Conservation (phyloP, 2,329 filamentous ascomycete genomes). For the Paracoccidioides lutzii region DNA sequence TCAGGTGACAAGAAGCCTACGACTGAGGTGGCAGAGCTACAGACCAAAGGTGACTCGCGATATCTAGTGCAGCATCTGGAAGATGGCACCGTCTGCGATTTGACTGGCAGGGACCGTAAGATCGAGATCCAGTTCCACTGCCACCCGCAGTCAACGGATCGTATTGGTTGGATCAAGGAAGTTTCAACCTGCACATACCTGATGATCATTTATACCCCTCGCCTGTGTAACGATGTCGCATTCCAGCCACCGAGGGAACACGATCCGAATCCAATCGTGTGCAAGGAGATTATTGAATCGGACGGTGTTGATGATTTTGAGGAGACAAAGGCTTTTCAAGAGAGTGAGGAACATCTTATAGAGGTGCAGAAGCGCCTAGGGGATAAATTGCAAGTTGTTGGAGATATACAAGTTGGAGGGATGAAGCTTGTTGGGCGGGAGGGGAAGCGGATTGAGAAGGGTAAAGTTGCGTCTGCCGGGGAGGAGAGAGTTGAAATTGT, state of each 20-base stretch:
- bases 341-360: slow-evolving; percentile 20
- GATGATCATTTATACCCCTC: slow-evolving; percentile 83
- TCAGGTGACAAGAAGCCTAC: slow-evolving; percentile 18
- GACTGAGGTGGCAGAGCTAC: slow-evolving; percentile 49
- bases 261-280: slow-evolving; percentile 62
- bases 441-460: slow-evolving; percentile 44
- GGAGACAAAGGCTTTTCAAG: slow-evolving; percentile 19
- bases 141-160: slow-evolving; percentile 59
- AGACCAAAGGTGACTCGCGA: slow-evolving; percentile 68
- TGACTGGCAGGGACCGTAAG: slow-evolving; percentile 67
- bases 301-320: slow-evolving; percentile 40
- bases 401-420: slow-evolving; percentile 47
- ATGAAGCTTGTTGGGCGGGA: slow-evolving; percentile 42
- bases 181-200: slow-evolving; percentile 81
- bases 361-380: slow-evolving; percentile 12
- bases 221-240: slow-evolving; percentile 74
- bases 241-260: slow-evolving; percentile 72
- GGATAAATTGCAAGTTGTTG: slow-evolving; percentile 35
- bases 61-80: slow-evolving; percentile 75
- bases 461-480: slow-evolving; percentile 41
- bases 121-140: slow-evolving; percentile 74
- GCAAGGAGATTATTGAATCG: slow-evolving; percentile 54
- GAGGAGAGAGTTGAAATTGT: slow-evolving; percentile 37
- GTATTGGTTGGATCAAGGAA: slow-evolving; percentile 88
- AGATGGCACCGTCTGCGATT: slow-evolving; percentile 70